These are phyloP conservation scores for Phascolomyces articulosus DNA, from an alignment of 371 early-diverging fungal genomes.

Conservation along the genomic window DNA sequence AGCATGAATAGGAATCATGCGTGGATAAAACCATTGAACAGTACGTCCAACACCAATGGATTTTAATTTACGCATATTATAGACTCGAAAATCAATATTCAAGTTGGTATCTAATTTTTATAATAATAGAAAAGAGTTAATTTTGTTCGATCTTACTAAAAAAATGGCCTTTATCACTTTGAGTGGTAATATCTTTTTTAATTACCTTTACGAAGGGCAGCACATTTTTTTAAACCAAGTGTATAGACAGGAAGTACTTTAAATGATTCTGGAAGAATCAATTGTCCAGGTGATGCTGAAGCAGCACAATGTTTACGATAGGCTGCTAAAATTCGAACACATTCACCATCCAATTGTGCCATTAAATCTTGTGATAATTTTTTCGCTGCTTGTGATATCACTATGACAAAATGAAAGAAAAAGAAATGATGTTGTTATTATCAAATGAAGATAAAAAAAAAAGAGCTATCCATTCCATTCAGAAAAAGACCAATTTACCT, in stretches of 20 bases:
- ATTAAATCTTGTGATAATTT: constrained; percentile 85
- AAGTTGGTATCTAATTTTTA: constrained; percentile 30
- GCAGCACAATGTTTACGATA: constrained; percentile 94
- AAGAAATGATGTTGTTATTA: too few relatives aligned
- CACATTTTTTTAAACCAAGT: constrained; percentile 70
- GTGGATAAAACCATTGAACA: constrained; percentile 84
- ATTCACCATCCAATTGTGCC: constrained; percentile 32
- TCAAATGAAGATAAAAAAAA: not conserved
- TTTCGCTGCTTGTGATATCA: constrained; percentile 67
- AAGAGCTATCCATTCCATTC: too few relatives aligned
- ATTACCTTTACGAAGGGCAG: constrained; percentile 74
- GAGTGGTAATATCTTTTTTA: not conserved
- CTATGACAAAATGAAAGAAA: constrained; percentile 25
- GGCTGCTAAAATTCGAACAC: constrained; percentile 86
- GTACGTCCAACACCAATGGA: constrained; percentile 69
- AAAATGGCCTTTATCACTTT: too few relatives aligned
- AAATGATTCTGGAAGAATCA: constrained; percentile 95
- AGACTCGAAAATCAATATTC: constrained; percentile 77
- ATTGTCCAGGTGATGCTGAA: constrained; percentile 87
- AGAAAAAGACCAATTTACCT: constrained; percentile 35
- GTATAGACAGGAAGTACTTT: constrained; percentile 92
- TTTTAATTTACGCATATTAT: constrained; percentile 76
- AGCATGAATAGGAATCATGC: constrained; percentile 15
- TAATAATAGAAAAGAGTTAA: not conserved
- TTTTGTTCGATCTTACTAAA: too few relatives aligned